phyloP scores from a whole-genome alignment of 495 filamentous ascomycete species.

The Penicillium pancosmium region DNA sequence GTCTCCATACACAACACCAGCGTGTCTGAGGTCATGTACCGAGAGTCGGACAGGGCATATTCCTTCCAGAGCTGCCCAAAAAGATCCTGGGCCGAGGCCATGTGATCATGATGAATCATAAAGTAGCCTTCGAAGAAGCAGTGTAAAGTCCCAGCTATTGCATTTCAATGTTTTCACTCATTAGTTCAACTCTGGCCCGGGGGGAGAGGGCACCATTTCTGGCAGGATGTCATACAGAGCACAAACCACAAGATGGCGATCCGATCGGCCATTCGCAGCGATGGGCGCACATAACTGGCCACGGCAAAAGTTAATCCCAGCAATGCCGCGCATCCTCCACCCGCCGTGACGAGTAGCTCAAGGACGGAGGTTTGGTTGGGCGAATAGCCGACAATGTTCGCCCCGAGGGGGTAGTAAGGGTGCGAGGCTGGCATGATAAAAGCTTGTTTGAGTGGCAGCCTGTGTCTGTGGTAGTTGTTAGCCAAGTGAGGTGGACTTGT shows the following conservation, averaged over 20 bases:
- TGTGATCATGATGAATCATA: conserved; percentile 62
- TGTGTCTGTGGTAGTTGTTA: not conserved
- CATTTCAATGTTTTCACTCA: conserved; percentile 8
- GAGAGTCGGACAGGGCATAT: conserved; percentile 80
- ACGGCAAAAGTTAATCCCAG: conserved; percentile 53
- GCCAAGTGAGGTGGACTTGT: not conserved
- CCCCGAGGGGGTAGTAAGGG: conserved; percentile 72
- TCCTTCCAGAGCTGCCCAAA: conserved; percentile 89
- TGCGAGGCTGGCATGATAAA: conserved; percentile 40
- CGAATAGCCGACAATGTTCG: conserved; percentile 61
- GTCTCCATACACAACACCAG: conserved; percentile 86
- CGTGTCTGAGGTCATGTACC: conserved; percentile 76
- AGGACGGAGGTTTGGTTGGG: conserved; percentile 60
- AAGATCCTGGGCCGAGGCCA: conserved; percentile 61
- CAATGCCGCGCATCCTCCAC: conserved; percentile 50
- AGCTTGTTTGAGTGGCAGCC: conserved; percentile 11
- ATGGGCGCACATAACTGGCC: conserved; percentile 49
- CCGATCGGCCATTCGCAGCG: conserved; percentile 52
- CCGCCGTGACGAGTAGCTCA: conserved; percentile 56
- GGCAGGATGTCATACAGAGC: conserved; percentile 48
- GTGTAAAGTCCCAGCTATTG: conserved; percentile 66
- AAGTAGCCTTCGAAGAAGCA: conserved; percentile 89
- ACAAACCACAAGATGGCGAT: conserved; percentile 69
- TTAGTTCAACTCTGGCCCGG: not conserved
- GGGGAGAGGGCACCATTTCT: not conserved